Evolutionary conservation across 2,329 filamentous ascomycete genomes (phyloP), one percentile per base, ranked within the genome.

Genomic region (Colletotrichum spaethianum): DNA sequence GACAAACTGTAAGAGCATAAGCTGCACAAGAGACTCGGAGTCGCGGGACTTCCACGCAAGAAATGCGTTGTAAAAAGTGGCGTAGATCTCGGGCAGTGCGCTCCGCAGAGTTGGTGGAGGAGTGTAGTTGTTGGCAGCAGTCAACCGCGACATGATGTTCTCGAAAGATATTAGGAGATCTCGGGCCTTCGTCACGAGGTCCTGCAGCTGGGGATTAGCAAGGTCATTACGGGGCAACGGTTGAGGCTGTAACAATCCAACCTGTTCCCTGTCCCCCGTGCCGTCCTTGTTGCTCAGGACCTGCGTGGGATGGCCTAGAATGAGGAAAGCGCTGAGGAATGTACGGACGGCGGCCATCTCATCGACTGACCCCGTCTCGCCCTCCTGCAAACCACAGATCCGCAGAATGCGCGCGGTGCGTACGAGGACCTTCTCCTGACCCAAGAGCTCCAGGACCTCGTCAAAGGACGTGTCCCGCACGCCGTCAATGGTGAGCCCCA

Each of bases 1-100:
- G 23, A 95, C 93, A 80, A 96, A 95, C 75, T 94, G 93, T 77
- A 94, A 88, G n/a, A 96, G 87, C 93, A 96, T 95, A 67, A 94
- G 92, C 76, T 95, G 93, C 63, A 96, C 90, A 5, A 96, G 85
- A 0, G 93, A 91, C 65, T 91, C 91, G 0, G 93, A 94, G 79
- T 96, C 94, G 63, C 93, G 89, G 1, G 93, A 92, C 81, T 95
- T 94, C 94, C 94, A 96, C 4, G 93, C 91, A 72, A 94, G 93
- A 78, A 96, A 95, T 1, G 93, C 93, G 64, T 93, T 92, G 76
- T 92, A 90, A 76, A 94, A 96, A 0, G 91, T 89, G 40, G 92
- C 89, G 78, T 95, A 94, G 1, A 90, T 87, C 75, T 94, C 89
- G 0, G 92, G 88, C 23, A 96, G 85, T 1, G 88, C 87, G 64